phyloP scores from a whole-genome alignment of 768 basidiomycete species.

The Sarcomyxa edulis region DNA sequence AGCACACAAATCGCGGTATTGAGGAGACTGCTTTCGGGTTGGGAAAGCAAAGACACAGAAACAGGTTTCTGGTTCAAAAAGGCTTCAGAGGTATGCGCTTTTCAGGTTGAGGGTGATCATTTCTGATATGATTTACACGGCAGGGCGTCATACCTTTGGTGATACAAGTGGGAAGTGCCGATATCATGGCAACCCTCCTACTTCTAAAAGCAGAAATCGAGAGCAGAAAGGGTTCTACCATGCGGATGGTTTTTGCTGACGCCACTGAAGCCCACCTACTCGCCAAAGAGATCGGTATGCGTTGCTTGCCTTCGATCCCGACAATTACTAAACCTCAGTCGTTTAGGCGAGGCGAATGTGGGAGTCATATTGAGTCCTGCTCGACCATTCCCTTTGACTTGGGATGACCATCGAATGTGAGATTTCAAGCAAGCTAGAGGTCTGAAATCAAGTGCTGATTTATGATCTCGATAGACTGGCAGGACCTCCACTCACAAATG shows the following conservation, averaged over 20 bases:
- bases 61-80: conserved; percentile 51
- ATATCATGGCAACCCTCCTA: conserved; percentile 68
- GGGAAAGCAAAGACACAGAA: conserved; percentile 41
- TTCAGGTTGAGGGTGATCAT: background rate
- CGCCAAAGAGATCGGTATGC: conserved; percentile 58
- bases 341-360: conserved; percentile 38
- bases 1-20: conserved; percentile 64
- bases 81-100: conserved; percentile 44
- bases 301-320: background rate
- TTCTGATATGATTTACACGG: conserved; percentile 5
- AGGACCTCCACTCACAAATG: conserved; percentile 68
- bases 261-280: conserved; percentile 62
- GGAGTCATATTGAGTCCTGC: conserved; percentile 50
- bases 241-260: conserved; percentile 60
- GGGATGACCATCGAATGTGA: conserved; percentile 69
- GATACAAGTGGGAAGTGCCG: conserved; percentile 61
- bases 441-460: background rate
- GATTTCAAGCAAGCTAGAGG: too few species aligned
- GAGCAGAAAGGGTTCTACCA: conserved; percentile 45
- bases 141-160: conserved; percentile 65
- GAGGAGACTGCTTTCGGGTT: conserved; percentile 52
- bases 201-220: conserved; percentile 67
- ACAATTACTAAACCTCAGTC: background rate
- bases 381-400: conserved; percentile 63
- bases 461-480: conserved; percentile 39